Conservation (phyloP, 2,329 filamentous ascomycete species). For the Coniochaeta pulveracea region DNA sequence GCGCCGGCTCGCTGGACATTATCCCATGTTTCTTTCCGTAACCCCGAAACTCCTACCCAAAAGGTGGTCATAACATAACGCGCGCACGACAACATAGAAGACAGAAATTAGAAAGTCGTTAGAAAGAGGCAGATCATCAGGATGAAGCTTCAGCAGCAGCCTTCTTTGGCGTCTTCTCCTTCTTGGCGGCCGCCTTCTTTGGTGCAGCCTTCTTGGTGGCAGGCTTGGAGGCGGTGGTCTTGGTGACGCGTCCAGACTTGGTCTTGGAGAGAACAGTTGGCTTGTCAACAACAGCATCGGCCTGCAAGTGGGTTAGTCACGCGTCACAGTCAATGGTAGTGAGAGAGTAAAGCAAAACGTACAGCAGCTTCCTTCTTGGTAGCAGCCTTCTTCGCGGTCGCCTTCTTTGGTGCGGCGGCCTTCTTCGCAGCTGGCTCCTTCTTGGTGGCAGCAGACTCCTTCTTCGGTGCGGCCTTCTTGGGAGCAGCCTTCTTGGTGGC, state of each 20-base stretch:
- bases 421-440: conserved; percentile 21
- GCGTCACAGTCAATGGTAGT: not conserved
- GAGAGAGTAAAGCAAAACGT: conserved; percentile 14
- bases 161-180: conserved; percentile 30
- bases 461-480: conserved; percentile 12
- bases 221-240: conserved; percentile 44
- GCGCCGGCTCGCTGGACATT: not conserved
- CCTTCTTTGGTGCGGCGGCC: conserved; percentile 30
- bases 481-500: conserved; percentile 17
- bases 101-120: conserved; percentile 22
- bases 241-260: conserved; percentile 77
- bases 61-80: conserved; percentile 10
- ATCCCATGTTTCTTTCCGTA: conserved; percentile 1
- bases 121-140: conserved; percentile 11
- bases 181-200: conserved; percentile 35
- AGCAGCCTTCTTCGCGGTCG: conserved; percentile 27
- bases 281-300: conserved; percentile 57
- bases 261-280: conserved; percentile 65
- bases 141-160: conserved; percentile 14
- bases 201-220: conserved; percentile 33
- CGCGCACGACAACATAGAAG: conserved; percentile 7
- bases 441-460: conserved; percentile 18
- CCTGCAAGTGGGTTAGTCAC: conserved; percentile 25
- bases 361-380: conserved; percentile 30
- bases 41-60: conserved; percentile 5